Conservation (phyloP, 2,329 filamentous ascomycete genomes). For the Sclerotinia minor region DNA sequence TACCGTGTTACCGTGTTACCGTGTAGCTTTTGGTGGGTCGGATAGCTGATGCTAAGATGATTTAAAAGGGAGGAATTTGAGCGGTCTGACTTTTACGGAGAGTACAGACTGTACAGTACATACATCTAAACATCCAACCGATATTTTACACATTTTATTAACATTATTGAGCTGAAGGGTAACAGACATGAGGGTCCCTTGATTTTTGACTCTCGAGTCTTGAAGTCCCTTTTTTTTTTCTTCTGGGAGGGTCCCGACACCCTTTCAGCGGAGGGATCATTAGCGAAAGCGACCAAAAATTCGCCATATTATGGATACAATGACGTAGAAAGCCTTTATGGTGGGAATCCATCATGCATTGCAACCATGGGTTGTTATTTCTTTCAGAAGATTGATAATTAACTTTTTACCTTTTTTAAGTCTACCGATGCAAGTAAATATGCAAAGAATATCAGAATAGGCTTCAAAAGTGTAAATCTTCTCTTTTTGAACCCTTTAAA, state of each 20-base stretch:
- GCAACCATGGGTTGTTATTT: conserved; percentile 1
- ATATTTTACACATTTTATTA: conserved; percentile 16
- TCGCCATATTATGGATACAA: conserved; percentile 20
- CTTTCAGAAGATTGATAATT: neutral
- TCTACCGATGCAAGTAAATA: conserved; percentile 10
- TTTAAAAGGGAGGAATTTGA: neutral
- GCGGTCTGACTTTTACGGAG: conserved; percentile 7
- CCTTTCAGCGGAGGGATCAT: conserved; percentile 15
- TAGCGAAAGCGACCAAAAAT: conserved; percentile 16
- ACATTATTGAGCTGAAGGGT: neutral
- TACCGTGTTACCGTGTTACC: conserved; percentile 1
- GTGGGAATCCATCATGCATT: neutral
- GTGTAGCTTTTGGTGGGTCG: conserved; percentile 1
- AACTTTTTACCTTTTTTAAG: neutral
- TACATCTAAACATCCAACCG: neutral
- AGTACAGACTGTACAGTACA: too few relatives aligned
- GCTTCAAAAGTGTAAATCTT: neutral
- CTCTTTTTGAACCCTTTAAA: neutral
- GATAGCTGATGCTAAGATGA: neutral
- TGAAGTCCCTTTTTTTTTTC: neutral
- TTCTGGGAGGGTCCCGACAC: conserved; percentile 4
- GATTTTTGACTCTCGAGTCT: too few relatives aligned
- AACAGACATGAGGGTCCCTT: neutral
- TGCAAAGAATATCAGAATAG: conserved; percentile 5
- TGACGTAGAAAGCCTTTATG: conserved; percentile 4